These are phyloP conservation scores for Paramecium sexaurelia DNA, from an alignment of 73 alveolate genomes.

Conservation along the genomic window DNA sequence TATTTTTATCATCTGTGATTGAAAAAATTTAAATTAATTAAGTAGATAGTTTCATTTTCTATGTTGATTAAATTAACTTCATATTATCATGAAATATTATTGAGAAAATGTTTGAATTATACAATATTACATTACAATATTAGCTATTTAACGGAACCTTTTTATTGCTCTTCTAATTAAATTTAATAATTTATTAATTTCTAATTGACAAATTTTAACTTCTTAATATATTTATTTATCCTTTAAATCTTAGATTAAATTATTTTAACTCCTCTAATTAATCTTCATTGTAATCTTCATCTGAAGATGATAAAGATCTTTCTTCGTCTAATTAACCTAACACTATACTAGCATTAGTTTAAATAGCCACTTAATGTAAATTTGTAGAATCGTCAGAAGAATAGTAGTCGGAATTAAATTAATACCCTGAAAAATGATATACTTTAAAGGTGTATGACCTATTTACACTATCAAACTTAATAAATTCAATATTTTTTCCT, in stretches of 20 bases:
- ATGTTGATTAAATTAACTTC: background rate
- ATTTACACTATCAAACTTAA: background rate
- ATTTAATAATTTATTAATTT: background rate
- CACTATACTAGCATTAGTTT: background rate
- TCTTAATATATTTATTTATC: background rate
- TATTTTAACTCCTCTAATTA: background rate
- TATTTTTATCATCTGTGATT: background rate
- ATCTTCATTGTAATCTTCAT: background rate
- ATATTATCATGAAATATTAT: background rate
- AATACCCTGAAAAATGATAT: background rate
- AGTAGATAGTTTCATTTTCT: background rate
- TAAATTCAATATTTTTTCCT: background rate
- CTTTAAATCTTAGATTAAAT: background rate
- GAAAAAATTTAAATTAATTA: background rate
- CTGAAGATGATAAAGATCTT: background rate
- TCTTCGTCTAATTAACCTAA: background rate
- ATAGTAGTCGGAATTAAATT: constrained; percentile 2
- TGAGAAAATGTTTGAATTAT: background rate
- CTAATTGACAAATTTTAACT: background rate
- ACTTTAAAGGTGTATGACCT: background rate
- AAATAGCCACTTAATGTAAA: background rate
- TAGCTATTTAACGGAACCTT: background rate
- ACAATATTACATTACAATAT: background rate
- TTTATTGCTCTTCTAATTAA: background rate
- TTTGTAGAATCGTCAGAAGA: background rate